Conservation (phyloP, 2,329 filamentous ascomycete species). For the Fusarium mangiferae region DNA sequence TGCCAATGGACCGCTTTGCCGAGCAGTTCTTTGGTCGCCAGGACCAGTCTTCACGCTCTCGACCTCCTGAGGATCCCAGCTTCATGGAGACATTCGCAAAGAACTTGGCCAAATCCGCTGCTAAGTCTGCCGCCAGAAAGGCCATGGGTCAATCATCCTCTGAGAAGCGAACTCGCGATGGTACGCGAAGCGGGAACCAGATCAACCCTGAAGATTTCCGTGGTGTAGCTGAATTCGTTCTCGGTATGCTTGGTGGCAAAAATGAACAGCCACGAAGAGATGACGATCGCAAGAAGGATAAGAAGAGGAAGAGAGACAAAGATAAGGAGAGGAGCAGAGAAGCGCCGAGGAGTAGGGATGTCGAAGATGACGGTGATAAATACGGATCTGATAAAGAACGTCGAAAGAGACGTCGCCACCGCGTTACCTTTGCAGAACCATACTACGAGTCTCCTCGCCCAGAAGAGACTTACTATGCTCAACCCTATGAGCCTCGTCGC, state of each 20-base stretch:
- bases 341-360: slow-evolving; percentile 5
- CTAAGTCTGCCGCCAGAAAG: slow-evolving; percentile 39
- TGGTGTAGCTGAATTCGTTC: slow-evolving; percentile 38
- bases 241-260: slow-evolving; percentile 35
- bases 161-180: slow-evolving; percentile 20
- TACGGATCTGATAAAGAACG: slow-evolving; percentile 33
- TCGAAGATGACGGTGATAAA: slow-evolving; percentile 17
- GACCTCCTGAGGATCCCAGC: slow-evolving; percentile 26
- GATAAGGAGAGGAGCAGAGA: slow-evolving; percentile 22
- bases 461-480: slow-evolving; percentile 26
- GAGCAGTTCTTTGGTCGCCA: slow-evolving; percentile 39
- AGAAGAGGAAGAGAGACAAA: slow-evolving; percentile 32
- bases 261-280: slow-evolving; percentile 14
- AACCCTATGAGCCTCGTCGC: slow-evolving; percentile 10
- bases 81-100: slow-evolving; percentile 40
- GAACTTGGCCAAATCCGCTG: slow-evolving; percentile 40
- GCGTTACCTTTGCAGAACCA: slow-evolving; percentile 41
- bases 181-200: slow-evolving; percentile 17
- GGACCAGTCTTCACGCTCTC: slow-evolving; percentile 16
- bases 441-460: slow-evolving; percentile 24
- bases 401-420: slow-evolving; percentile 33
- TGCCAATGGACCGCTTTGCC: slow-evolving; percentile 38
- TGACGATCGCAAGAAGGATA: slow-evolving; percentile 22
- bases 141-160: slow-evolving; percentile 32
- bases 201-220: slow-evolving; percentile 39